Base-by-base conservation (phyloP, 1,284 basidiomycete species). In the Moesziomyces parantarcticus region DNA sequence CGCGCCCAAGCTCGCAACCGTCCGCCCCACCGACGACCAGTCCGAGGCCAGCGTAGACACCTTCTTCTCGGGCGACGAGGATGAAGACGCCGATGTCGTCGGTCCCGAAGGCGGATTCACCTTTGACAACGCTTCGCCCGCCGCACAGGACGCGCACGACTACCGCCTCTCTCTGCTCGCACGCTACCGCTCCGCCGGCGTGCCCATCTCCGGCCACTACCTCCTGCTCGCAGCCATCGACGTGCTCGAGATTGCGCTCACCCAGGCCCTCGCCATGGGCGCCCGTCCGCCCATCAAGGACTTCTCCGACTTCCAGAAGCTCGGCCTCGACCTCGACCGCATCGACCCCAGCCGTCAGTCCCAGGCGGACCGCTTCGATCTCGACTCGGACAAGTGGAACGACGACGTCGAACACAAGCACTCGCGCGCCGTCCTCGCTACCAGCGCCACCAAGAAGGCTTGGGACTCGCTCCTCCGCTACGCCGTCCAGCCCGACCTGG, bases 141-240 rank as follows among this genome's bases (percentile, higher is more conserved):
- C 50, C 46, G 40, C 56, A 9, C 53, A 66, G n/a, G 63, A 75
- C n/a, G 61, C 58, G 13, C 41, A 61, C 20, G 74, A 80, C 21
- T 76, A 71, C 51, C 77, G 82, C 29, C 59, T 79, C 41, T 89
- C 90, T 0, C 89, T 94, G 66, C 87, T 94, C 41, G 87, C 90
- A 18, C 89, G 92, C 39, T 96, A 96, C 82, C 87, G 91, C 22
- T 86, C 88, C 18, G 88, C 88, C 50, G 91, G 90, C 21, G 87
- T 91, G 11, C 92, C 93, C 14, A 86, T 95, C 21, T 92, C 91
- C 51, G 92, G 93, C 18, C 92, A 93, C 81, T 93, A 95, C 79
- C 88, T 92, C 56, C 89, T 93, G 8, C 93, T 92, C 84, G 92
- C 92, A 76, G 89, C 92, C 29, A 88, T 93, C 78, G 92, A 94